These are phyloP conservation scores for Anethum foeniculum DNA, from an alignment of 140 eudicot species.

Conservation along the genomic window DNA sequence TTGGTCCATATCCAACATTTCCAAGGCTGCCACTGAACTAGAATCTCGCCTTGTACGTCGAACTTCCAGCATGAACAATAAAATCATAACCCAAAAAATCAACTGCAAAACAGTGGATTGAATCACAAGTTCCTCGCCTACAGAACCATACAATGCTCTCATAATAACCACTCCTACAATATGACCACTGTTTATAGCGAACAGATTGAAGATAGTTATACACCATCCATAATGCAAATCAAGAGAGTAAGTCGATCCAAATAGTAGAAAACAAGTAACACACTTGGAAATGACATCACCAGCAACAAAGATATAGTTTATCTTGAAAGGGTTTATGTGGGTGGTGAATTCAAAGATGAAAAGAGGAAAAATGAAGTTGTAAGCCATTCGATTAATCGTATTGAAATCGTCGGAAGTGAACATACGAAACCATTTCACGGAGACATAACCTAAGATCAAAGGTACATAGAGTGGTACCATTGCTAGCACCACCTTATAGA, in stretches of 20 bases:
- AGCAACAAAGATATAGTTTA: conserved; percentile 44
- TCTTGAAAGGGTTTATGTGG: conserved; percentile 36
- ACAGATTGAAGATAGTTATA: conserved; percentile 45
- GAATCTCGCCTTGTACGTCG: neutral
- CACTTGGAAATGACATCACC: conserved; percentile 48
- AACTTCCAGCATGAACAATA: neutral
- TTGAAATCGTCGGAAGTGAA: conserved; percentile 55
- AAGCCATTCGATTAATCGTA: conserved; percentile 53
- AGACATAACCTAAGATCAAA: conserved; percentile 43
- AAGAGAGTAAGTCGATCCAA: conserved; percentile 38
- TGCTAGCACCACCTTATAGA: conserved; percentile 49
- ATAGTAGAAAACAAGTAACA: conserved; percentile 18
- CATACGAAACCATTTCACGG: conserved; percentile 64
- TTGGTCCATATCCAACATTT: neutral
- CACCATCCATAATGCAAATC: conserved; percentile 42
- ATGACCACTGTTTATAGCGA: conserved; percentile 42
- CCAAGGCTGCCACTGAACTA: neutral
- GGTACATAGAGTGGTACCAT: conserved; percentile 66
- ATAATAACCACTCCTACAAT: conserved; percentile 57
- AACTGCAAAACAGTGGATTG: neutral
- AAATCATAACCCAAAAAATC: neutral
- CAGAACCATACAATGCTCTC: conserved; percentile 56
- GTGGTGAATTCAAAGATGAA: conserved; percentile 63
- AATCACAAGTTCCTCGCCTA: conserved; percentile 28
- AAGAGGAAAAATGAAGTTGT: conserved; percentile 57